Evolutionary conservation across 139 green algal species (phyloP), one percentile per base, ranked within the genome.

Genomic region (Auxenochlorella protothecoides): DNA sequence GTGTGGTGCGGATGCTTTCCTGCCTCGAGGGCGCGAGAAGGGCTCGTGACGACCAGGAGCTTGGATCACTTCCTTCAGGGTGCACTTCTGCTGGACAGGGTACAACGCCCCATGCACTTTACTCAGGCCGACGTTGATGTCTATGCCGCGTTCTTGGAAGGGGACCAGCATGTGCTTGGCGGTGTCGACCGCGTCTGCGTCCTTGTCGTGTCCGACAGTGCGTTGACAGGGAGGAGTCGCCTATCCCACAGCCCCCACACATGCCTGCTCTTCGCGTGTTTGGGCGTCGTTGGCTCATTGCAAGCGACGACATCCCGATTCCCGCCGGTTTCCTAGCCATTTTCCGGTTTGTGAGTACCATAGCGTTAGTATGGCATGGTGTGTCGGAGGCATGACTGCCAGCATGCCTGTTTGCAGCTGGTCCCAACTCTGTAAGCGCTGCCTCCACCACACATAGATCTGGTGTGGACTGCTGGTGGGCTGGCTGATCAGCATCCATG

Each of bases 201-300:
- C 7, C 3, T 4, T 7, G 0, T 6, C 13, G 44, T 16, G 64
- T 27, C 4, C 64, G 3, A 44, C 12, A 63, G 11, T 12, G 11
- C 59, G 59, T 12, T 12, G 12, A 11, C 59, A 63, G 11, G 10
- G 59, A 63, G 59, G 11, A n/a, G 11, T 66, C 14, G 14, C 62
- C 6, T n/a, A 14, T 14, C 14, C 62, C 11, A n/a, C 62, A 9
- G 62, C 62, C 62, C 44, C 53, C 65, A 69, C 14, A 52, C 9
- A 88, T 88, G 83, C 83, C 83, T n/a, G 81, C 81, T 12, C 59
- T 88, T 11, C 6, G 55, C 12, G 60, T 87, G 60, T 84, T 87
- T 66, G 72, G 71, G 15, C 70, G 83, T 7, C 74, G 81, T 4
- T 88, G 81, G 81, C 53, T 61, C 8, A 59, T 85, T 2, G 77